These are phyloP conservation scores for Metarhizium sp. DNA, from an alignment of 2,329 filamentous ascomycete species.

Conservation along the genomic window DNA sequence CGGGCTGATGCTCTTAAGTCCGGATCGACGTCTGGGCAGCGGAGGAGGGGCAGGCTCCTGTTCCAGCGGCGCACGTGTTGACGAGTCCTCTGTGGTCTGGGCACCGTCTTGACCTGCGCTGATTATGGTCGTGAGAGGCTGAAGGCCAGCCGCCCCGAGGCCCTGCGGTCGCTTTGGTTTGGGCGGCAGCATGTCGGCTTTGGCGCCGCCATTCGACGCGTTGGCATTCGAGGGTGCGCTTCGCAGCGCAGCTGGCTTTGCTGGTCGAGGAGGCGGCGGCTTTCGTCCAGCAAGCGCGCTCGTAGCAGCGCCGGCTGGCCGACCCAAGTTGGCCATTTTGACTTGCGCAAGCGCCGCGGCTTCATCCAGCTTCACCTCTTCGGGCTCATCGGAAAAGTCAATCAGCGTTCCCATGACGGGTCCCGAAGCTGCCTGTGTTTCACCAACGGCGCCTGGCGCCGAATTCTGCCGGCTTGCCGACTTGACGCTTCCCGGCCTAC, in stretches of 20 bases:
- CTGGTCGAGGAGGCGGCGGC: slow-evolving; percentile 44
- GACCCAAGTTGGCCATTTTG: slow-evolving; percentile 12
- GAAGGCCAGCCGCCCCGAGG: slow-evolving; percentile 16
- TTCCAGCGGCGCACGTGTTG: slow-evolving; percentile 10
- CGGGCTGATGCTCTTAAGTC: slow-evolving; percentile 24
- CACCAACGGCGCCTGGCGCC: slow-evolving; percentile 9
- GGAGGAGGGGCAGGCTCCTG: slow-evolving; percentile 32
- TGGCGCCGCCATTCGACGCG: background rate
- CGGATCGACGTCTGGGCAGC: slow-evolving; percentile 35
- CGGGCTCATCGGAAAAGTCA: slow-evolving; percentile 47
- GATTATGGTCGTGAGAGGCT: slow-evolving; percentile 29
- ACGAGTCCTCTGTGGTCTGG: slow-evolving; percentile 27
- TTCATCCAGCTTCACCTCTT: slow-evolving; percentile 25
- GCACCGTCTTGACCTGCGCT: slow-evolving; percentile 12
- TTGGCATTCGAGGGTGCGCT: slow-evolving; percentile 25
- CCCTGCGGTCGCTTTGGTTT: slow-evolving; percentile 26
- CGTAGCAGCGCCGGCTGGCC: slow-evolving; percentile 17
- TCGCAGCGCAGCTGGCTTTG: slow-evolving; percentile 47
- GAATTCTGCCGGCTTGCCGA: slow-evolving; percentile 18
- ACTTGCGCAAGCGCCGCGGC: slow-evolving; percentile 21
- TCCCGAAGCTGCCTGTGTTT: slow-evolving; percentile 19
- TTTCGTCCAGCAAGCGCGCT: slow-evolving; percentile 23
- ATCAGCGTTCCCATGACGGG: slow-evolving; percentile 50
- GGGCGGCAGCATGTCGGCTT: slow-evolving; percentile 19
- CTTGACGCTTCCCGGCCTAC: slow-evolving; percentile 4